phyloP scores from a whole-genome alignment of 352 stramenopile genomes.

The Globisporangium alternatum region DNA sequence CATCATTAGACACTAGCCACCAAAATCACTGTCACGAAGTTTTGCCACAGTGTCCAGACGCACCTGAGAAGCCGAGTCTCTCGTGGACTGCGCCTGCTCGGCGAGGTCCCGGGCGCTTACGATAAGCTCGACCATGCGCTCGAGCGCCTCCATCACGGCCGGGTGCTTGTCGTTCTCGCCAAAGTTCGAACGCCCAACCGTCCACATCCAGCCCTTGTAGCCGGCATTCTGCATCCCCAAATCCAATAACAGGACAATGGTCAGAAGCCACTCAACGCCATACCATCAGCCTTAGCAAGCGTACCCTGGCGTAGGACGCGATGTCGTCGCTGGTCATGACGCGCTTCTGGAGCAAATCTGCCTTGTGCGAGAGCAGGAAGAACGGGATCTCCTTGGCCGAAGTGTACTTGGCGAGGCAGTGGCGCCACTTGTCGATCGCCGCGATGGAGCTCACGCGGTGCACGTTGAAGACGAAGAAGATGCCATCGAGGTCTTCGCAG shows the following conservation, averaged over 20 bases:
- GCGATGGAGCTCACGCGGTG: constrained; percentile 85
- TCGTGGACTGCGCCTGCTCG: constrained; percentile 29
- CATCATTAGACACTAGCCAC: not conserved
- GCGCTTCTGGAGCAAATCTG: constrained; percentile 78
- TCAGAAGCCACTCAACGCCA: not conserved
- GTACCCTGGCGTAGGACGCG: constrained; percentile 58
- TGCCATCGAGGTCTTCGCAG: constrained; percentile 75
- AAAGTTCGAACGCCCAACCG: constrained; percentile 67
- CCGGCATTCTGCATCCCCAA: constrained; percentile 37
- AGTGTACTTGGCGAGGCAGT: constrained; percentile 65
- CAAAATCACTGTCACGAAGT: not conserved
- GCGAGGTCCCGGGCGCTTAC: constrained; percentile 33
- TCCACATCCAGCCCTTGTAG: constrained; percentile 86
- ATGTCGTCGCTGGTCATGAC: constrained; percentile 88
- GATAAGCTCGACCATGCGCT: constrained; percentile 72
- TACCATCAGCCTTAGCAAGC: constrained; percentile 13
- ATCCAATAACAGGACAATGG: not conserved
- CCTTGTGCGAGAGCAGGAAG: constrained; percentile 82
- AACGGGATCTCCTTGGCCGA: constrained; percentile 76
- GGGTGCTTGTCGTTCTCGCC: constrained; percentile 83
- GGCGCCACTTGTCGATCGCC: constrained; percentile 80
- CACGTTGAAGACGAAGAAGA: constrained; percentile 90
- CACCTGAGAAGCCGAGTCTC: constrained; percentile 28
- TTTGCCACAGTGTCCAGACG: not conserved
- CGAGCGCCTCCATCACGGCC: constrained; percentile 65